phyloP scores from a whole-genome alignment of 495 filamentous ascomycete species.

The Geopyxis carbonaria region DNA sequence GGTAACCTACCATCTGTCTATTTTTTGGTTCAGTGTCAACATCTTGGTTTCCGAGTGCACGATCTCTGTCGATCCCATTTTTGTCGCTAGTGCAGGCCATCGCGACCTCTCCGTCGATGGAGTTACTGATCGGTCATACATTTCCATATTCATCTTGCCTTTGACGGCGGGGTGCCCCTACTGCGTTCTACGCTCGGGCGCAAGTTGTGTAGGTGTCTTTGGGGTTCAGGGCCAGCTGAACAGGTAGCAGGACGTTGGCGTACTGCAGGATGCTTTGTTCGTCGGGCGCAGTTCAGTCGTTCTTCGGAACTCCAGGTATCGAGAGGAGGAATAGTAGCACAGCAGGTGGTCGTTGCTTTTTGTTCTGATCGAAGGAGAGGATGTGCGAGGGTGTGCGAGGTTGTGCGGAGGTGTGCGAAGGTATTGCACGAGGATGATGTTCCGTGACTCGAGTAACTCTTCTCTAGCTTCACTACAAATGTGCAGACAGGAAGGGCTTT shows the following conservation, averaged over 20 bases:
- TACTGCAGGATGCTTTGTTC: no score
- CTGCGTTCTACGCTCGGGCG: slow-evolving; percentile 2
- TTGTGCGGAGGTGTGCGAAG: no score
- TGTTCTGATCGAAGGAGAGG: no score
- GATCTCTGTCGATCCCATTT: slow-evolving; percentile 56
- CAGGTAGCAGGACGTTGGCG: slow-evolving; percentile 1
- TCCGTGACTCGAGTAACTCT: no score
- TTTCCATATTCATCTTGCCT: slow-evolving; percentile 5
- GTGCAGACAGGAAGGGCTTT: no score
- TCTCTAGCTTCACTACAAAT: no score
- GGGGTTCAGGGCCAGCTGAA: slow-evolving; percentile 25
- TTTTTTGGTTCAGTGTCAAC: slow-evolving; percentile 35
- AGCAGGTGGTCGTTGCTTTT: no score
- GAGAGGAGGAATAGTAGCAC: no score
- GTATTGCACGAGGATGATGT: no score
- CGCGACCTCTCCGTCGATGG: slow-evolving; percentile 39
- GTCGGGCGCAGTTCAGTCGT: no score
- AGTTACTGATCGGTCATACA: slow-evolving; percentile 3
- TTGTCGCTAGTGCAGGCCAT: slow-evolving; percentile 52
- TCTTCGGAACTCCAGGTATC: no score
- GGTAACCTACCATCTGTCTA: slow-evolving; percentile 32
- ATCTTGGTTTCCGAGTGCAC: slow-evolving; percentile 43
- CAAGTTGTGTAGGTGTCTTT: slow-evolving; percentile 2
- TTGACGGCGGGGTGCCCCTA: background rate
- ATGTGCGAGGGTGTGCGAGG: no score